A percentile compares a stretch with the other conserved stretches of the same genome.
Evolutionary conservation across 805 yeast species (phyloP).

Genomic region (Candida golubevii): DNA sequence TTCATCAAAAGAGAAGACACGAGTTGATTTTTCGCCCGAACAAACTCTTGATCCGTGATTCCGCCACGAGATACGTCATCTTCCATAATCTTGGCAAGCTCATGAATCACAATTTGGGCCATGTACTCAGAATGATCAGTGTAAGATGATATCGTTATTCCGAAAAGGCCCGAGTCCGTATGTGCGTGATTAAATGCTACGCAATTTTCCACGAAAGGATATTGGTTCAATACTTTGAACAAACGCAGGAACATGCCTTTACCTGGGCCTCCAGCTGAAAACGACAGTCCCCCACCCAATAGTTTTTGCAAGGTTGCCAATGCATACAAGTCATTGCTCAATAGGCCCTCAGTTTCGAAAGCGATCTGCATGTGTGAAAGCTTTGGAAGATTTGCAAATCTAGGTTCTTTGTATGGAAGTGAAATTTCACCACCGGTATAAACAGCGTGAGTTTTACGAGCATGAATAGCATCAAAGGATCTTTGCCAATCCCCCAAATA

Average conservation of each 20-base stretch:
- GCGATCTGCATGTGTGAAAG: constrained; percentile 82
- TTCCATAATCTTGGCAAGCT: constrained; percentile 34
- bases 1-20: constrained; percentile 87
- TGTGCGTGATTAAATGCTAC: constrained; percentile 85
- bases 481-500: constrained; percentile 59
- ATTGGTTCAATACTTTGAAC: constrained; percentile 85
- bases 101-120: constrained; percentile 67
- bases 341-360: constrained; percentile 81
- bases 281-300: constrained; percentile 95
- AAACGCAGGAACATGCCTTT: constrained; percentile 97
- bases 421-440: constrained; percentile 48
- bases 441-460: constrained; percentile 53
- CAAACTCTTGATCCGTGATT: constrained; percentile 66
- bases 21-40: constrained; percentile 89
- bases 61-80: constrained; percentile 44
- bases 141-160: constrained; percentile 77
- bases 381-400: constrained; percentile 57
- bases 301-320: constrained; percentile 85
- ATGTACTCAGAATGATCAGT: constrained; percentile 83
- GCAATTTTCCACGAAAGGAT: constrained; percentile 87
- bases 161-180: constrained; percentile 87
- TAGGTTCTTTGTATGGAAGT: constrained; percentile 36
- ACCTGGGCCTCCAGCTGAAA: constrained; percentile 98
- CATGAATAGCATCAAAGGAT: constrained; percentile 10
- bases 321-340: constrained; percentile 84